Base-by-base conservation (phyloP, 2,329 filamentous ascomycete species). In the Penicillium sp. region DNA sequence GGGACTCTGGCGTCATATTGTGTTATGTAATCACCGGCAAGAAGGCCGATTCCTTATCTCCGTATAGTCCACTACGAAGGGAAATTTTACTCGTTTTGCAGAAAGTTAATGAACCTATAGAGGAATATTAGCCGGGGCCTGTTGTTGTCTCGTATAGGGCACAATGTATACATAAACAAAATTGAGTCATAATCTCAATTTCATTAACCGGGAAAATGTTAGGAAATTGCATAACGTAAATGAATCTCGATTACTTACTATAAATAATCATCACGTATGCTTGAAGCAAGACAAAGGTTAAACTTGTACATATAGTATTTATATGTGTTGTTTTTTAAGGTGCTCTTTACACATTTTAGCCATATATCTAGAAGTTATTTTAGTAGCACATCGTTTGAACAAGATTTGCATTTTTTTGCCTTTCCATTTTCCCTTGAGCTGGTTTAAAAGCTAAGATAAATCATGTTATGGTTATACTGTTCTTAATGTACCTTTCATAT, bases 1-100 rank as follows among this genome's bases (percentile, higher is more conserved):
- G 63, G 62, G 61, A 58, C 36, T 33, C 44, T 61, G 56, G 61
- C 60, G 59, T 63, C 57, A 60, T 63, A 40, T 51, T 16, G 44
- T 45, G 16, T 61, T 60, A 63, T 53, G 53, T 62, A 62, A 63
- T 22, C 48, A 25, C 31, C 55, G 55, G 55, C 30, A 4, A 37
- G 38, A 57, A 57, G 33, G 45, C 55, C 44, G 36, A 31, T 38
- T 26, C 19, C 16, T 42, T 33, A 31, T 31, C 22, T 22, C 22
- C 22, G 22, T 22, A 22, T 22, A 22, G 22, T 22, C 22, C 22
- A 22, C n/a, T n/a, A n/a, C 22, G 22, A 22, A 9, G 30, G 22
- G 43, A 25, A 45, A 35, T 25, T 12, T 14, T 11, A 45, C n/a
- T 5, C 17, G 14, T 3, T 0, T 16, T 33, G 14, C 28, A 25